Percentiles rank a stretch among this genome's conserved stretches.
These are phyloP conservation scores for Aquilaria yunnanensis DNA, from an alignment of 345 rosid species.

Conservation along the genomic window DNA sequence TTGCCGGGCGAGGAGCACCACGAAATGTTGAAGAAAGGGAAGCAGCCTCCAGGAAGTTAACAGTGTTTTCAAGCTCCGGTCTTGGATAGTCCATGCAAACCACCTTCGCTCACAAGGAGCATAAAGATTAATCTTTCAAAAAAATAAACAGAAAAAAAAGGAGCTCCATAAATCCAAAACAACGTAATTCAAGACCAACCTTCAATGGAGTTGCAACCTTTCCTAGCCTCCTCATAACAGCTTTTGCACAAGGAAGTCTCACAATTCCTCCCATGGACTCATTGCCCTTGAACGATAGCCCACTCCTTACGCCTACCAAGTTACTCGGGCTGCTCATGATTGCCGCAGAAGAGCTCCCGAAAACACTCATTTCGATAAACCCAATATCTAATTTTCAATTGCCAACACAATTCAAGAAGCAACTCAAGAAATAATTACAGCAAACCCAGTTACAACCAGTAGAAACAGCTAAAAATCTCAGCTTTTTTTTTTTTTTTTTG, in stretches of 20 bases:
- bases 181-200: constrained; percentile 27
- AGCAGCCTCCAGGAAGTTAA: constrained; percentile 86
- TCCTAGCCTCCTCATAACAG: constrained; percentile 26
- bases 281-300: constrained; percentile 33
- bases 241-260: constrained; percentile 27
- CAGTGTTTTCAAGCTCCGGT: constrained; percentile 73
- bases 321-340: constrained; percentile 29
- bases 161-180: background rate
- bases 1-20: constrained; percentile 53
- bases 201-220: constrained; percentile 33
- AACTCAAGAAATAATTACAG: too few relatives aligned
- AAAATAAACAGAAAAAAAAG: background rate
- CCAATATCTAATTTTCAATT: background rate
- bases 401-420: too few relatives aligned
- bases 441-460: too few relatives aligned
- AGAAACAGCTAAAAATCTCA: too few relatives aligned
- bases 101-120: constrained; percentile 33
- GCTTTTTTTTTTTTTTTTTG: too few relatives aligned
- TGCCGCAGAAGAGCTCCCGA: constrained; percentile 51
- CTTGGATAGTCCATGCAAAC: constrained; percentile 82
- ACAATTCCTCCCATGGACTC: constrained; percentile 40
- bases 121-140: background rate
- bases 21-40: constrained; percentile 67
- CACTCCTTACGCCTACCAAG: constrained; percentile 9
- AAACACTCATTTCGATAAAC: constrained; percentile 29